phyloP scores from a whole-genome alignment of 2,329 filamentous ascomycete species.

The Colletotrichum ledebouriae region DNA sequence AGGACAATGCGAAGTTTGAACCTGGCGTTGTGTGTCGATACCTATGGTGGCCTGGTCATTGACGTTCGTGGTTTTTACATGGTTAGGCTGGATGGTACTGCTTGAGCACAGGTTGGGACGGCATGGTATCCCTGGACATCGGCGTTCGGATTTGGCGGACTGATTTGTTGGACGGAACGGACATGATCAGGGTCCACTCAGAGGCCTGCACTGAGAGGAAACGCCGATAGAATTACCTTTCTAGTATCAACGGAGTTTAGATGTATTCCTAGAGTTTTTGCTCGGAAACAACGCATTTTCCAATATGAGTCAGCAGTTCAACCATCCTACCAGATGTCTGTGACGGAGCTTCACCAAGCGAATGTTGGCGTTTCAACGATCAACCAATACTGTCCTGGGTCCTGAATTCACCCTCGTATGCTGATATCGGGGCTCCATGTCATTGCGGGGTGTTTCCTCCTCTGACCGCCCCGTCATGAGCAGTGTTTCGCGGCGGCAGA shows the following conservation, averaged over 20 bases:
- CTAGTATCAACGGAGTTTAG: constrained; percentile 19
- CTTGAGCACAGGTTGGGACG: constrained; percentile 26
- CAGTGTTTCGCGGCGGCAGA: constrained; percentile 23
- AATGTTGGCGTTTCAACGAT: constrained; percentile 4
- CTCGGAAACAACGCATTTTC: constrained; percentile 26
- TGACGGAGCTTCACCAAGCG: background rate
- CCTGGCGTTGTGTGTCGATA: constrained; percentile 35
- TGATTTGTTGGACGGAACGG: constrained; percentile 33
- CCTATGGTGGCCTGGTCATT: constrained; percentile 23
- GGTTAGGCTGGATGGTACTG: constrained; percentile 29
- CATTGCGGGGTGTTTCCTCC: constrained; percentile 18
- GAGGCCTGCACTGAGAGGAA: constrained; percentile 19
- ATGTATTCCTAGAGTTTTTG: constrained; percentile 31
- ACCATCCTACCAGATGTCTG: background rate
- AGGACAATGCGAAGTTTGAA: constrained; percentile 14
- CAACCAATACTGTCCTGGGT: constrained; percentile 14
- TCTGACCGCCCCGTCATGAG: constrained; percentile 27
- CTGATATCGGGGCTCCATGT: constrained; percentile 31
- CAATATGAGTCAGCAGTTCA: background rate
- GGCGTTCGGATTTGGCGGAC: constrained; percentile 38
- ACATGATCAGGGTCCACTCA: constrained; percentile 26
- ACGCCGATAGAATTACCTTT: constrained; percentile 29
- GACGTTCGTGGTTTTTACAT: constrained; percentile 34
- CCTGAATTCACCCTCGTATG: constrained; percentile 5
- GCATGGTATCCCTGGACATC: constrained; percentile 32